A percentile compares a stretch with the other conserved stretches of the same genome.
Evolutionary conservation across 768 basidiomycete species (phyloP).

Genomic region (Tulasnella sp.): DNA sequence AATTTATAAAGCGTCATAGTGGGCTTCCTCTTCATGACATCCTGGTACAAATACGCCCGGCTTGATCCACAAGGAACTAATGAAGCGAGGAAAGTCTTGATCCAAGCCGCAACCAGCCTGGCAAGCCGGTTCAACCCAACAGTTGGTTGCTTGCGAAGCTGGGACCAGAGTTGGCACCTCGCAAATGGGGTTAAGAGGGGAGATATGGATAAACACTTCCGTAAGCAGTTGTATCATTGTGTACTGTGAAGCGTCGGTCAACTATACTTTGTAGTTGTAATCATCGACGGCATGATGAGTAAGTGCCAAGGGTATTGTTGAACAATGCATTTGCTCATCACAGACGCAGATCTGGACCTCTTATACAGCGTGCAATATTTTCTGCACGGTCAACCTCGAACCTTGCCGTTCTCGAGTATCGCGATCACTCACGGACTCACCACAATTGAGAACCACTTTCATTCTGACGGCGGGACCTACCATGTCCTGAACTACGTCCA

Average conservation of each 20-base stretch:
- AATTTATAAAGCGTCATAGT: background rate
- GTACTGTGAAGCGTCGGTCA: background rate
- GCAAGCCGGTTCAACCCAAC: background rate
- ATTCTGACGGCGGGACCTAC: background rate
- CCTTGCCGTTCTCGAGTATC: background rate
- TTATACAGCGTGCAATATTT: background rate
- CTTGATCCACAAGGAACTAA: background rate
- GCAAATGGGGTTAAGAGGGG: background rate
- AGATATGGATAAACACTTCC: slow-evolving; percentile 5
- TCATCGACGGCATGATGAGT: slow-evolving; percentile 14
- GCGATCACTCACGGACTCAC: background rate
- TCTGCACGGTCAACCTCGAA: background rate
- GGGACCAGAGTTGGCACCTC: slow-evolving; percentile 1
- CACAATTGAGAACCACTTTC: background rate
- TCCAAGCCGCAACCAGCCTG: background rate
- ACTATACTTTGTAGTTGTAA: background rate
- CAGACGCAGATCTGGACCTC: background rate
- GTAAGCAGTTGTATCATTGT: background rate
- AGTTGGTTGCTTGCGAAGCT: slow-evolving; percentile 2
- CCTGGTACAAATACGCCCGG: slow-evolving; percentile 1
- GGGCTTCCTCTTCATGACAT: slow-evolving; percentile 11
- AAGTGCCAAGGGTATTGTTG: background rate
- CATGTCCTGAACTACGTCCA: slow-evolving; percentile 3
- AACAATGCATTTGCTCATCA: background rate
- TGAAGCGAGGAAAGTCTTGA: background rate